These are phyloP conservation scores for Botrytis aclada DNA, from an alignment of 2,329 filamentous ascomycete genomes.

Conservation along the genomic window DNA sequence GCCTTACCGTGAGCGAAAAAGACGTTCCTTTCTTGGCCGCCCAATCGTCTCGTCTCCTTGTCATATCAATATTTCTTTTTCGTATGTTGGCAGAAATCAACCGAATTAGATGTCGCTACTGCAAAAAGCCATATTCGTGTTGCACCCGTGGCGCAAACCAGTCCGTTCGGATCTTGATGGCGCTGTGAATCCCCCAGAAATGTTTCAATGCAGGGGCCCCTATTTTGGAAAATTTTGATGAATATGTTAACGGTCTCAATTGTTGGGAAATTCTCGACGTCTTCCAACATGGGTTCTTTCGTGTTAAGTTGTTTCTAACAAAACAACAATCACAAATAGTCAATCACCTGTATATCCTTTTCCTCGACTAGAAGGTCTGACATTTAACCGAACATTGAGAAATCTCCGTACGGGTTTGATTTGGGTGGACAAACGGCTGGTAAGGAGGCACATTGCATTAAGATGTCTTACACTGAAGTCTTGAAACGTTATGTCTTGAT, in stretches of 20 bases:
- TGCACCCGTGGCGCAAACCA: constrained; percentile 7
- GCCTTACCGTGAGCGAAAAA: not conserved
- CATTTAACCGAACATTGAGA: not conserved
- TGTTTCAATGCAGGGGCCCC: constrained; percentile 13
- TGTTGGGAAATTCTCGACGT: not conserved
- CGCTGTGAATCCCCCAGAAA: constrained; percentile 6
- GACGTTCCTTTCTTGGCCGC: not conserved
- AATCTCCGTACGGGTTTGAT: not conserved
- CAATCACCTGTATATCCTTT: not conserved
- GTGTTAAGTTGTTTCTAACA: not conserved
- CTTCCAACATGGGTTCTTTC: not conserved
- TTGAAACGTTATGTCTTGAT: constrained; percentile 10
- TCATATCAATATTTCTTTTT: not conserved
- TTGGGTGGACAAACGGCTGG: not conserved
- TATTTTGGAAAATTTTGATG: not conserved
- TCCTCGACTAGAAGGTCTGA: not conserved
- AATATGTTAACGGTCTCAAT: not conserved
- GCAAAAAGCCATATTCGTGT: constrained; percentile 1
- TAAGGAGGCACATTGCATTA: constrained; percentile 4
- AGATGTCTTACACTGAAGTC: not conserved
- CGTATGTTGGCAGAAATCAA: not conserved
- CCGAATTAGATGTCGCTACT: constrained; percentile 5
- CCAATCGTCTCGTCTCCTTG: not conserved
- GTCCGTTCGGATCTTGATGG: constrained; percentile 2
- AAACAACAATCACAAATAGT: not conserved